phyloP scores from a whole-genome alignment of 495 filamentous ascomycete species.

The Parathielavia hyrcaniae region DNA sequence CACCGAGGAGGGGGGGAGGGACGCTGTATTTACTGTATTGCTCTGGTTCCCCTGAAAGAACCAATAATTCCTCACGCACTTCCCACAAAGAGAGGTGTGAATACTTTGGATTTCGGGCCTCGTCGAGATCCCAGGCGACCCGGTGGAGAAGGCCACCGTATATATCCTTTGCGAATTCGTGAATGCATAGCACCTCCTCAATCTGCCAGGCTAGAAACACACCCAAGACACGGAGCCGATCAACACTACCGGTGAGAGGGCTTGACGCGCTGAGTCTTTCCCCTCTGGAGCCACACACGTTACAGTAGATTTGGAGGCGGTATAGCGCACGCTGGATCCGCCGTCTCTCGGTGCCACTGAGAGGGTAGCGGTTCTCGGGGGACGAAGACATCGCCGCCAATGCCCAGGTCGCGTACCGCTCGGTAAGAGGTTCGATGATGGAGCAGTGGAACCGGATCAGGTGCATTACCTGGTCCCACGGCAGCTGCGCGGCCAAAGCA shows the following conservation, averaged over 20 bases:
- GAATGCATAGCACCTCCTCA: slow-evolving; percentile 8
- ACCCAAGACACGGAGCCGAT: not conserved
- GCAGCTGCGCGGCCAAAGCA: not conserved
- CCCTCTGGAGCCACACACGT: not conserved
- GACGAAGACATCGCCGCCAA: not conserved
- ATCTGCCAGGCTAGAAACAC: slow-evolving; percentile 5
- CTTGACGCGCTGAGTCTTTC: not conserved
- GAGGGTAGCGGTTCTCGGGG: not conserved
- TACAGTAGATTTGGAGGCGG: not conserved
- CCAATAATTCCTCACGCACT: not conserved
- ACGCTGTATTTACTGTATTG: too few species aligned
- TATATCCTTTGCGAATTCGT: slow-evolving; percentile 1
- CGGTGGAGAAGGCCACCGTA: slow-evolving; percentile 1
- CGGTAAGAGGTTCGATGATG: not conserved
- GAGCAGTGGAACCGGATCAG: not conserved
- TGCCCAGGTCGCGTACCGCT: slow-evolving; percentile 6
- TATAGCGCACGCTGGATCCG: slow-evolving; percentile 4
- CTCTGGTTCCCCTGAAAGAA: too few species aligned
- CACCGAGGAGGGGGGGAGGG: too few species aligned
- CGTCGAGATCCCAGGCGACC: slow-evolving; percentile 9
- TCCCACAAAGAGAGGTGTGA: not conserved
- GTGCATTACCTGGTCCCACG: not conserved
- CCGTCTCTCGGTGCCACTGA: not conserved
- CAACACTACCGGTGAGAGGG: not conserved
- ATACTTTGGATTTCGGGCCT: slow-evolving; percentile 4